Evolutionary conservation across 257 asterid genomes (phyloP).

Genomic region (Nicotiana paniculata): DNA sequence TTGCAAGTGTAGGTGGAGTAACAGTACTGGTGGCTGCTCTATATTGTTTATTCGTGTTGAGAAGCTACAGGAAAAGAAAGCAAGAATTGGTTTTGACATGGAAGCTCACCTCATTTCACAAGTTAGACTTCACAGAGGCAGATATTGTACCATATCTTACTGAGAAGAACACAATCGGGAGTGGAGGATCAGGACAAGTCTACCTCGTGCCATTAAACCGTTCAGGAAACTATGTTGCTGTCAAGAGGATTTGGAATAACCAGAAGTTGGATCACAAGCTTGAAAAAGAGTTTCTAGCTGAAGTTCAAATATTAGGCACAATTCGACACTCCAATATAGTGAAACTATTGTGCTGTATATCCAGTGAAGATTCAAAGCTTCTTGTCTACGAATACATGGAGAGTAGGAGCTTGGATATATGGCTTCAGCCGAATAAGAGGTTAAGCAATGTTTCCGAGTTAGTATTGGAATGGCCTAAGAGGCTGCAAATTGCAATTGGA

Average conservation of each 20-base stretch:
- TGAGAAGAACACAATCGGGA: background rate
- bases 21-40: background rate
- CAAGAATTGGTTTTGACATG: background rate
- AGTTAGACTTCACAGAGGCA: background rate
- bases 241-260: background rate
- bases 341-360: background rate
- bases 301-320: slow-evolving; percentile 1
- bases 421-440: background rate
- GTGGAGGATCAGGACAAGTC: slow-evolving; percentile 4
- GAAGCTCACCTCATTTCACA: background rate
- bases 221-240: background rate
- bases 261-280: background rate
- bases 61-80: background rate
- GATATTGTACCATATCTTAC: background rate
- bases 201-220: background rate
- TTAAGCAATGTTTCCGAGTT: background rate
- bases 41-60: background rate
- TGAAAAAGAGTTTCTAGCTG: background rate
- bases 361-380: slow-evolving; percentile 2
- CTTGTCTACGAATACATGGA: slow-evolving; percentile 5
- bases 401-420: background rate
- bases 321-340: slow-evolving; percentile 6
- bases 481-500: slow-evolving; percentile 31
- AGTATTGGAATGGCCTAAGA: slow-evolving; percentile 23
- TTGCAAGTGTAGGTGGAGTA: background rate